phyloP scores from a whole-genome alignment of 2,329 filamentous ascomycete species.

The Exserohilum rostratum region DNA sequence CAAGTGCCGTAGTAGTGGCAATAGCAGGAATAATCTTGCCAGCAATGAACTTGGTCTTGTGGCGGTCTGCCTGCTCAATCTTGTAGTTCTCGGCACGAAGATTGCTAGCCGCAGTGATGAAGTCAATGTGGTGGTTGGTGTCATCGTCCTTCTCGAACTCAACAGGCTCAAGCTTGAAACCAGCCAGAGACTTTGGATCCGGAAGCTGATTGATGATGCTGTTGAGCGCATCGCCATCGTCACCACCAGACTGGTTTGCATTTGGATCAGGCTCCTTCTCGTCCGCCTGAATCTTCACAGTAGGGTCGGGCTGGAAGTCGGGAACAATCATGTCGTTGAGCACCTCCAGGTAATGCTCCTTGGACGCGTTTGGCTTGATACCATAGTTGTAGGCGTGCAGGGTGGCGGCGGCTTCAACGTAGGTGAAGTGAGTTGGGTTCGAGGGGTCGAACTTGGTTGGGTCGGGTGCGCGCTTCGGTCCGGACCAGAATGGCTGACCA shows the following conservation, averaged over 20 bases:
- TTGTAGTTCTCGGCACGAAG: conserved; percentile 97
- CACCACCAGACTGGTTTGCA: conserved; percentile 64
- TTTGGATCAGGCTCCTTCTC: conserved; percentile 96
- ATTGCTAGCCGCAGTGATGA: conserved; percentile 97
- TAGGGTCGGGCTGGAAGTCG: conserved; percentile 88
- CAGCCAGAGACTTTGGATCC: conserved; percentile 77
- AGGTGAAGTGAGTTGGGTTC: conserved; percentile 85
- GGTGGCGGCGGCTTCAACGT: conserved; percentile 86
- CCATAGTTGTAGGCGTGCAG: conserved; percentile 98
- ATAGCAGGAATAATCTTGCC: conserved; percentile 99
- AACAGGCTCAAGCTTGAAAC: conserved; percentile 87
- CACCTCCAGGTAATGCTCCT: conserved; percentile 76
- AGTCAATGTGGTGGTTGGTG: conserved; percentile 97
- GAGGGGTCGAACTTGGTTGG: conserved; percentile 85
- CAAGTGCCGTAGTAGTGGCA: conserved; percentile 93
- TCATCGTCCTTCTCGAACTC: conserved; percentile 99
- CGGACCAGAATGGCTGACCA: conserved; percentile 95
- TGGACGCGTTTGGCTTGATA: conserved; percentile 81
- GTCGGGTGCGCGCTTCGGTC: conserved; percentile 94
- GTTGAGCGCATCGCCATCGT: conserved; percentile 78
- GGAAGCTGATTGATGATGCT: conserved; percentile 76
- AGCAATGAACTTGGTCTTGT: conserved; percentile 99
- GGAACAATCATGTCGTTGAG: conserved; percentile 93
- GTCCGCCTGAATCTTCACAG: conserved; percentile 94
- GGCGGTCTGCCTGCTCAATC: conserved; percentile 87